Percentiles rank a stretch among this genome's conserved stretches.
Conservation (phyloP, 1,139 yeast genomes). For the Candida smagusa region DNA sequence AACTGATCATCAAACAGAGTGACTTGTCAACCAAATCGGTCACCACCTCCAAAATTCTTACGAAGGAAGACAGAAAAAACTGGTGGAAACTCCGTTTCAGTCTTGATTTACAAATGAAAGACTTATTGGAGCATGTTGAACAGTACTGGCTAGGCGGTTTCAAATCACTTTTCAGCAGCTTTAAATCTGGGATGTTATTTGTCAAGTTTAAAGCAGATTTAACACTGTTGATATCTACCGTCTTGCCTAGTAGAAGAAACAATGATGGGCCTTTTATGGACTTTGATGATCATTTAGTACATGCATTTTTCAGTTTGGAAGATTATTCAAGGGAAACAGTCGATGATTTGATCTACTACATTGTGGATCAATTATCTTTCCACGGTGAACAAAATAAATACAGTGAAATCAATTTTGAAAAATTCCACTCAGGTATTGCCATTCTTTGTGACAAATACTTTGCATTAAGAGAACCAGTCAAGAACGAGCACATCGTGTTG, state of each 20-base stretch:
- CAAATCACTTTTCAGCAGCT: slow-evolving; percentile 51
- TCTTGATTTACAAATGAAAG: slow-evolving; percentile 55
- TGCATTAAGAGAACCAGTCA: slow-evolving; percentile 10
- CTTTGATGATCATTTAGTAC: slow-evolving; percentile 49
- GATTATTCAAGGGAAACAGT: slow-evolving; percentile 32
- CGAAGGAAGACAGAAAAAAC: slow-evolving; percentile 57
- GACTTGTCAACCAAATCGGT: slow-evolving; percentile 55
- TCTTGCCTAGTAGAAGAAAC: slow-evolving; percentile 37
- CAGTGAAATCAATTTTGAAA: slow-evolving; percentile 61
- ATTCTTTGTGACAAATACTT: slow-evolving; percentile 40
- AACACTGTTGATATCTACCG: slow-evolving; percentile 24
- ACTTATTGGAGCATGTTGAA: slow-evolving; percentile 59
- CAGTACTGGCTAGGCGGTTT: slow-evolving; percentile 82
- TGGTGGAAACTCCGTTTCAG: slow-evolving; percentile 80
- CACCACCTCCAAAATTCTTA: slow-evolving; percentile 47
- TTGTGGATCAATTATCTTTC: slow-evolving; percentile 56
- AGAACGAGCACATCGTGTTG: slow-evolving; percentile 57
- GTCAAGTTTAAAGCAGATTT: slow-evolving; percentile 37
- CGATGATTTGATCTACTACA: slow-evolving; percentile 63
- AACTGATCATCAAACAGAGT: slow-evolving; percentile 55
- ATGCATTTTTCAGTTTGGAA: slow-evolving; percentile 49
- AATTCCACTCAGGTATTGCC: slow-evolving; percentile 31
- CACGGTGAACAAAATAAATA: slow-evolving; percentile 66
- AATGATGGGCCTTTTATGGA: slow-evolving; percentile 20
- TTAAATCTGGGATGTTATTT: slow-evolving; percentile 18